These are phyloP conservation scores for Talaromyces albobiverticillius DNA, from an alignment of 2,329 filamentous ascomycete species.

Conservation along the genomic window DNA sequence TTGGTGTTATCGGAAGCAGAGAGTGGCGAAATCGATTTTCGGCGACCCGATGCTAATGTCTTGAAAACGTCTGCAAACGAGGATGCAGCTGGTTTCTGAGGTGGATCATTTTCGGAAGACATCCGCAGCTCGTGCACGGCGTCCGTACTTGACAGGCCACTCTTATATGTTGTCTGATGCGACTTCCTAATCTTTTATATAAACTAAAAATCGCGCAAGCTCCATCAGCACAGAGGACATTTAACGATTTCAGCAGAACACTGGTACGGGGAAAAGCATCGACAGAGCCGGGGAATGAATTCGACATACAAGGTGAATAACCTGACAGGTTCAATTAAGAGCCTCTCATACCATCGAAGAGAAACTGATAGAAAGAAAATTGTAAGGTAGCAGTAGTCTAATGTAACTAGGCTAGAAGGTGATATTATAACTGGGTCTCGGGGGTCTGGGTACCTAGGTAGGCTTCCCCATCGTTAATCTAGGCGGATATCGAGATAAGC, in stretches of 20 bases:
- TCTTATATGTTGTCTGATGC: neutral
- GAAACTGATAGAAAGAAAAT: neutral
- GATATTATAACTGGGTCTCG: slow-evolving; percentile 12
- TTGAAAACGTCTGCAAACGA: slow-evolving; percentile 44
- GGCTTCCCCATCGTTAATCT: slow-evolving; percentile 7
- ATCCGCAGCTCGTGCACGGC: slow-evolving; percentile 29
- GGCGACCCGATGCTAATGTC: slow-evolving; percentile 37
- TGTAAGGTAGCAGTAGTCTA: slow-evolving; percentile 12
- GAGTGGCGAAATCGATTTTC: slow-evolving; percentile 37
- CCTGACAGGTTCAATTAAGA: slow-evolving; percentile 1
- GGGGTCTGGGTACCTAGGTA: slow-evolving; percentile 1
- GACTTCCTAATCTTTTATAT: neutral
- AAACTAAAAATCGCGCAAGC: neutral
- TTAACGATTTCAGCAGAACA: neutral
- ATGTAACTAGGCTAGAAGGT: slow-evolving; percentile 10
- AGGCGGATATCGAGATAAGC: slow-evolving; percentile 11
- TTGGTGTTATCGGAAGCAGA: slow-evolving; percentile 29
- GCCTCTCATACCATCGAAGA: slow-evolving; percentile 8
- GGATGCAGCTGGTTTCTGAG: slow-evolving; percentile 33
- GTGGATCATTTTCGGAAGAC: slow-evolving; percentile 42
- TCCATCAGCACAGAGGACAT: slow-evolving; percentile 2
- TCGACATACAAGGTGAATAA: neutral
- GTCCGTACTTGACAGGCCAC: slow-evolving; percentile 9
- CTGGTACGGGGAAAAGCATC: neutral
- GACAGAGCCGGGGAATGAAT: neutral